phyloP scores from a whole-genome alignment of 495 filamentous ascomycete genomes.

The Xylaria curta region DNA sequence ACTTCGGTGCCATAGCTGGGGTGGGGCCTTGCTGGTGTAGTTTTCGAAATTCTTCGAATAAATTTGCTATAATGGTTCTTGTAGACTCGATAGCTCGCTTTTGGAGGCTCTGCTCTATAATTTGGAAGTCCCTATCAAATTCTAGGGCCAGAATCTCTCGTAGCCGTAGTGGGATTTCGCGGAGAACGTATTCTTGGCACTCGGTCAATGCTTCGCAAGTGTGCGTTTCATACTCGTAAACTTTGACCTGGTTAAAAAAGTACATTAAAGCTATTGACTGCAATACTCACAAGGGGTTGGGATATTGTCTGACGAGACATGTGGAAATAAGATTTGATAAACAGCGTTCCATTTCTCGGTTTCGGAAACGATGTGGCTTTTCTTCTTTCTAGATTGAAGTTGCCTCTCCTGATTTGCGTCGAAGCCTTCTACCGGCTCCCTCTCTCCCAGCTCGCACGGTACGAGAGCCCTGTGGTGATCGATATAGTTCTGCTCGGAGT shows the following conservation, averaged over 20 bases:
- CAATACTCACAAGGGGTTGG: conserved; percentile 24
- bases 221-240: conserved; percentile 11
- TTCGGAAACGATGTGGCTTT: conserved; percentile 9
- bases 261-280: not conserved
- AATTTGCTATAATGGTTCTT: not conserved
- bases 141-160: conserved; percentile 13
- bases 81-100: not conserved
- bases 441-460: conserved; percentile 21
- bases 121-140: conserved; percentile 26
- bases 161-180: conserved; percentile 23
- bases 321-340: conserved; percentile 28
- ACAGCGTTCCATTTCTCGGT: conserved; percentile 20
- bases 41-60: conserved; percentile 19
- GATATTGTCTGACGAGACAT: conserved; percentile 18
- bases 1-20: not conserved
- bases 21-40: not conserved
- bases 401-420: conserved; percentile 20
- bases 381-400: conserved; percentile 19
- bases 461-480: conserved; percentile 18
- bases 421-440: conserved; percentile 15
- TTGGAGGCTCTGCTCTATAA: conserved; percentile 21
- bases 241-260: conserved; percentile 4
- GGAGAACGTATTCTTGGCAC: conserved; percentile 25
- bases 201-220: conserved; percentile 14
- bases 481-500: conserved; percentile 15